Evolutionary conservation across 306 rosid genomes (phyloP).

Genomic region (Acmispon strigosus): DNA sequence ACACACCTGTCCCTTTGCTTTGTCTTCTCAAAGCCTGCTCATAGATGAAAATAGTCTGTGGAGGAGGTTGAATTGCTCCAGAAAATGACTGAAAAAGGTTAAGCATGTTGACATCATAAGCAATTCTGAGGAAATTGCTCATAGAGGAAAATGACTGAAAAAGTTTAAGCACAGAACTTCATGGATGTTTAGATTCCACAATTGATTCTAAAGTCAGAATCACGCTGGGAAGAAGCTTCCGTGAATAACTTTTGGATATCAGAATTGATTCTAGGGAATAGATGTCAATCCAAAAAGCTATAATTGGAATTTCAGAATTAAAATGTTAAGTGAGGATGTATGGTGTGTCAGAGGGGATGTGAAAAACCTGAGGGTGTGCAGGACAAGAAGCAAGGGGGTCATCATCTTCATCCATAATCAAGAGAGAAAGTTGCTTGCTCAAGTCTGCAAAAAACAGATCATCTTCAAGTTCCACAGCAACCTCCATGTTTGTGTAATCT

Average conservation of each 20-base stretch:
- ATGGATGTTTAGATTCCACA: too few relatives aligned
- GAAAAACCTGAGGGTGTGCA: conserved; percentile 46
- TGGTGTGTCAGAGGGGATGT: background rate
- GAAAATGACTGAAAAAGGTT: conserved; percentile 36
- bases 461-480: conserved; percentile 54
- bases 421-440: conserved; percentile 69
- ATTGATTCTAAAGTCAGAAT: too few relatives aligned
- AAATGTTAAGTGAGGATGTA: background rate
- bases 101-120: background rate
- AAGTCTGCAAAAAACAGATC: conserved; percentile 73
- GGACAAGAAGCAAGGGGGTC: conserved; percentile 40
- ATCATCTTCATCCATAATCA: conserved; percentile 85
- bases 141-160: too few relatives aligned
- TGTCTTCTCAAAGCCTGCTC: conserved; percentile 42
- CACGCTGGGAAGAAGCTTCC: too few relatives aligned
- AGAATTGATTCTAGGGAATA: too few relatives aligned
- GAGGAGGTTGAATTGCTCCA: conserved; percentile 37
- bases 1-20: conserved; percentile 88
- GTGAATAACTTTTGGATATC: too few relatives aligned
- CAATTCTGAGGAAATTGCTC: too few relatives aligned
- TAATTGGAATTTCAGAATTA: too few relatives aligned
- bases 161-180: too few relatives aligned
- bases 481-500: conserved; percentile 35
- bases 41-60: conserved; percentile 19
- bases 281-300: background rate